Base-by-base conservation (phyloP, 148 eudicot species). In the Vaccinium myrtillus region DNA sequence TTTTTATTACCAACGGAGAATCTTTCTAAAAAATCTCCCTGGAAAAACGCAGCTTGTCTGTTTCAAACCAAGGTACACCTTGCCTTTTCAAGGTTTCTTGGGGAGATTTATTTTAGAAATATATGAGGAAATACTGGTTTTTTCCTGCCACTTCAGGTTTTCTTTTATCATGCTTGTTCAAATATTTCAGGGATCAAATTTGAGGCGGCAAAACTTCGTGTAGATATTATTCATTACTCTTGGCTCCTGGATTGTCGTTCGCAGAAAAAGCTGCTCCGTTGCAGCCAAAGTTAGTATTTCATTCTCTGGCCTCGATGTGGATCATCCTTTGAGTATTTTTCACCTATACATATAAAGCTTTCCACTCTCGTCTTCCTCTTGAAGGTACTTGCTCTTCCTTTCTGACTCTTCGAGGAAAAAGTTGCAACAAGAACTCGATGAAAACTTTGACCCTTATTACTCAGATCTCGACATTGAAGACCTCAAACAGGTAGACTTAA, bases 201-300 rank as follows among this genome's bases (percentile, higher is more conserved):
- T 86, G 91, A 92, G 91, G 99, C 98, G 46, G 95, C 95, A 83
- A 94, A 93, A 83, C 92, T 86, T 39, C 91, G 86, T 51, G 97
- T 95, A 32, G 97, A 96, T 87, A 89, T 96, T 82, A 92, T 96
- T 82, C 95, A 93, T 83, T 91, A 84, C 89, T 96, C 97, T 78
- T 96, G 99, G 98, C 87, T 96, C 85, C 65, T 91, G 81, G 97
- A 96, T 84, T 96, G 97, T 79, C 92, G 94, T 85, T 89, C 91
- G 19, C 90, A 92, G 80, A 93, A 91, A 88, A 92, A 92, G 88
- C 94, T 94, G 73, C 90, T 94, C 18, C 92, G 23, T 90, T 96
- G 80, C 94, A 87, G 86, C 98, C 98, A 16, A 92, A 89, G 90
- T 93, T 21, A 77, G n/a, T n/a, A n/a, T n/a, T 25, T 58, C 75